phyloP scores from a whole-genome alignment of 2,329 filamentous ascomycete genomes.

The Alternaria consortialis region DNA sequence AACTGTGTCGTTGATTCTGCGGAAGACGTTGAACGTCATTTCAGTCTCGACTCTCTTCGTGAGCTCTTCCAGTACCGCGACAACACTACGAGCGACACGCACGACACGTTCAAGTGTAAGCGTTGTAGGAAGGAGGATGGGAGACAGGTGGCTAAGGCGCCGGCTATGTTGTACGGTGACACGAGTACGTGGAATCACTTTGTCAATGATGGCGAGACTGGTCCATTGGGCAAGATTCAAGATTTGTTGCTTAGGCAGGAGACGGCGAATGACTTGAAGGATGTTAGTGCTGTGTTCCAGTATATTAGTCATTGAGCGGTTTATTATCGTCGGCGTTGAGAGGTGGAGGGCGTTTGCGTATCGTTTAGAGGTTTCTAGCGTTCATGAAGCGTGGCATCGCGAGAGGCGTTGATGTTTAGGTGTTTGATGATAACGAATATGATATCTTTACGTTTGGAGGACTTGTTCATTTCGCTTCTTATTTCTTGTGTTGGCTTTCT shows the following conservation, averaged over 20 bases:
- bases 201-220: conserved; percentile 74
- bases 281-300: conserved; percentile 95
- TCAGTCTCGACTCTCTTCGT: conserved; percentile 86
- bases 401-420: background rate
- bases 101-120: conserved; percentile 99
- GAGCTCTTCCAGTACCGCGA: conserved; percentile 94
- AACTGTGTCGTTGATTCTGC: conserved; percentile 96
- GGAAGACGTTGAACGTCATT: conserved; percentile 97
- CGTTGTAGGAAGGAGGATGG: conserved; percentile 85
- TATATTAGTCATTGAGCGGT: conserved; percentile 88
- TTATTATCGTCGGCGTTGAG: background rate
- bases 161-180: conserved; percentile 95
- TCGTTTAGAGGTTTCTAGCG: background rate
- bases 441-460: background rate
- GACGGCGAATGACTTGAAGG: conserved; percentile 67
- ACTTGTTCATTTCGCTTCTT: background rate
- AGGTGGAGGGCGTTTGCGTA: conserved; percentile 1
- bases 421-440: background rate
- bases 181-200: conserved; percentile 99
- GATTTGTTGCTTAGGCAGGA: conserved; percentile 92
- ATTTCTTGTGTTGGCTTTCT: background rate
- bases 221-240: conserved; percentile 81
- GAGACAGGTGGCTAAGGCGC: conserved; percentile 85
- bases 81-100: conserved; percentile 88
- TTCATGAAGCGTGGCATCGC: conserved; percentile 6